phyloP scores from a whole-genome alignment of 2,329 filamentous ascomycete species.

The Lojkania enalia region DNA sequence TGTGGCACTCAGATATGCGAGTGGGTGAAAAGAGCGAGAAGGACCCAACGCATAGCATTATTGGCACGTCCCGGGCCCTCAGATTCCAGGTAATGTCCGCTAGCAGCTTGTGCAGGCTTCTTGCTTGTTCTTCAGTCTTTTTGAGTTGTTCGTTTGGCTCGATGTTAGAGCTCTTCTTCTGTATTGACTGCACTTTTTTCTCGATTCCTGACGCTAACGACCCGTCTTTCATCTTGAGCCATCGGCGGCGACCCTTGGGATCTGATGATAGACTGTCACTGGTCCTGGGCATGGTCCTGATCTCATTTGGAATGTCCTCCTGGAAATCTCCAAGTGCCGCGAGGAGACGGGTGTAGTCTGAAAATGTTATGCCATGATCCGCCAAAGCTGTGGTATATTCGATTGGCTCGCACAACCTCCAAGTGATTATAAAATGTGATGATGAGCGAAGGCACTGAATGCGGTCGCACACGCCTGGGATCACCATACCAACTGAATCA shows the following conservation, averaged over 20 bases:
- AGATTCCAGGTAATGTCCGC: slow-evolving; percentile 24
- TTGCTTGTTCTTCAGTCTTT: slow-evolving; percentile 17
- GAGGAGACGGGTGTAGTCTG: slow-evolving; percentile 22
- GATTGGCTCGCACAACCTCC: slow-evolving; percentile 28
- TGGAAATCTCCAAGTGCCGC: slow-evolving; percentile 21
- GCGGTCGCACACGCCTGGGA: slow-evolving; percentile 28
- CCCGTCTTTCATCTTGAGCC: background rate
- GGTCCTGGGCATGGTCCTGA: slow-evolving; percentile 3
- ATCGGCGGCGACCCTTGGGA: background rate
- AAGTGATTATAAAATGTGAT: slow-evolving; percentile 27
- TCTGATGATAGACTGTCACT: background rate
- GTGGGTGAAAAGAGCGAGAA: slow-evolving; percentile 29
- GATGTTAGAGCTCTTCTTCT: background rate
- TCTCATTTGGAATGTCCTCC: slow-evolving; percentile 13
- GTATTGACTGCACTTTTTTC: background rate
- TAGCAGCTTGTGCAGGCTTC: slow-evolving; percentile 21
- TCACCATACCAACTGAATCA: slow-evolving; percentile 30
- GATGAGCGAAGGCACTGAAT: slow-evolving; percentile 18
- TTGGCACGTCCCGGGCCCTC: slow-evolving; percentile 21
- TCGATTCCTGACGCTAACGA: background rate
- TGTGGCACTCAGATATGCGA: slow-evolving; percentile 23
- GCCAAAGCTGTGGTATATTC: slow-evolving; percentile 31
- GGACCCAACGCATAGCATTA: slow-evolving; percentile 29
- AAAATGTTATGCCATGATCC: slow-evolving; percentile 30
- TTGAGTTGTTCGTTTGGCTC: slow-evolving; percentile 14